Percentiles rank a stretch among this genome's conserved stretches.
These are phyloP conservation scores for Glycine soja DNA, from an alignment of 306 rosid genomes.

Conservation along the genomic window DNA sequence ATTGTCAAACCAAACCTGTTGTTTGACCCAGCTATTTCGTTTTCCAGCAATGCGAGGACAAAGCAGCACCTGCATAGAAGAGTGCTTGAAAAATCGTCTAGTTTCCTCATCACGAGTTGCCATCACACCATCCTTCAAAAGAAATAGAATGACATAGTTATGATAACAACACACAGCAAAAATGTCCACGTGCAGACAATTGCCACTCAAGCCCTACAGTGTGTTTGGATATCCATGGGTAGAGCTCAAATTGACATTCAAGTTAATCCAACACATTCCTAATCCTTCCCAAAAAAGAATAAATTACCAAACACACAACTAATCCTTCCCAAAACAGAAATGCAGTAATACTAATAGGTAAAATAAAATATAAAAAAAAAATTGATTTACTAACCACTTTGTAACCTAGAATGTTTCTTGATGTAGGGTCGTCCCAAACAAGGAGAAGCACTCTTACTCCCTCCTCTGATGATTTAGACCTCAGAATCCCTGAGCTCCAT, in stretches of 20 bases:
- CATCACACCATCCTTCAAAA: slow-evolving; percentile 90
- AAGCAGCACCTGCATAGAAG: slow-evolving; percentile 92
- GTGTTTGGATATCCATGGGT: too few relatives aligned
- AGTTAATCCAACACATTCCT: too few relatives aligned
- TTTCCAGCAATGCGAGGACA: slow-evolving; percentile 91
- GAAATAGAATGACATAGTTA: slow-evolving; percentile 2
- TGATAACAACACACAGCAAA: slow-evolving; percentile 10
- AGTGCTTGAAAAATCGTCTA: slow-evolving; percentile 88
- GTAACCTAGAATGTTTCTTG: slow-evolving; percentile 89
- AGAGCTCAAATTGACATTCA: too few relatives aligned
- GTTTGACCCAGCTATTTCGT: slow-evolving; percentile 91
- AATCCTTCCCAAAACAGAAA: slow-evolving; percentile 16
- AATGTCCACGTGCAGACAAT: not conserved
- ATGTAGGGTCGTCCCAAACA: slow-evolving; percentile 98
- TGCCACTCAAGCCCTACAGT: not conserved
- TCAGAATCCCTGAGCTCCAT: slow-evolving; percentile 76
- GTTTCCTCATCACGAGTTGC: slow-evolving; percentile 97
- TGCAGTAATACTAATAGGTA: slow-evolving; percentile 9
- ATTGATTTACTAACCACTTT: slow-evolving; percentile 68
- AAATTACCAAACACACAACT: too few relatives aligned
- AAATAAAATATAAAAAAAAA: slow-evolving; percentile 7
- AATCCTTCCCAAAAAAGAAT: too few relatives aligned
- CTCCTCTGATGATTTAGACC: slow-evolving; percentile 90
- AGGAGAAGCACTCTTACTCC: slow-evolving; percentile 98
- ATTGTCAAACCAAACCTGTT: slow-evolving; percentile 62